Percentiles rank a stretch among this genome's conserved stretches.
Evolutionary conservation across 148 eudicot species (phyloP).

Genomic region (Rhododendron simsii): DNA sequence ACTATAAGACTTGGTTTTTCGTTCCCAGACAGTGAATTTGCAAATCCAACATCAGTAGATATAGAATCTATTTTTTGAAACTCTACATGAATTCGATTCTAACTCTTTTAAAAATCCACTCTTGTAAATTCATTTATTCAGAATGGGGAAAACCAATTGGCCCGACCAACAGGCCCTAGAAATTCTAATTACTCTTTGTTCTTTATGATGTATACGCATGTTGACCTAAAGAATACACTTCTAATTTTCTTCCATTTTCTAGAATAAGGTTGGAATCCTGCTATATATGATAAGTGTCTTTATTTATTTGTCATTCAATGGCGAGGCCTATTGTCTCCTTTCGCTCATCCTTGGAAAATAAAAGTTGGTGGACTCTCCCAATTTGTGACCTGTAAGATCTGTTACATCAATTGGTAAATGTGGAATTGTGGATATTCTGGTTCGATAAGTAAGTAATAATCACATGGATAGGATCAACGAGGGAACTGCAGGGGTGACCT

Average conservation of each 20-base stretch:
- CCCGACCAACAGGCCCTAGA: background rate
- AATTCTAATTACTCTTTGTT: background rate
- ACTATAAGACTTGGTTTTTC: background rate
- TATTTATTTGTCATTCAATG: background rate
- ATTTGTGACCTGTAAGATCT: background rate
- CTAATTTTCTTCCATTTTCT: background rate
- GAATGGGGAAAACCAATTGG: background rate
- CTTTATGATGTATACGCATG: background rate
- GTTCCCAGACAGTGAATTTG: background rate
- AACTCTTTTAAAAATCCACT: background rate
- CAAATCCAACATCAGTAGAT: background rate
- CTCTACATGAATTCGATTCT: background rate
- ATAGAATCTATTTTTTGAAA: background rate
- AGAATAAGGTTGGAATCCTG: background rate
- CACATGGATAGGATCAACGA: background rate
- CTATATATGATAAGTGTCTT: background rate
- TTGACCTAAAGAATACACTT: background rate
- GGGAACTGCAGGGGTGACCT: background rate
- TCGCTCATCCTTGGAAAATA: background rate
- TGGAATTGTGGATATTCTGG: background rate
- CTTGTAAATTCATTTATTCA: background rate
- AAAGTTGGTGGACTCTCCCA: background rate
- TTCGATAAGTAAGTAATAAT: background rate
- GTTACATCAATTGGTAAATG: background rate
- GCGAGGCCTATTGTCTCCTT: background rate